Evolutionary conservation across 1,284 basidiomycete species (phyloP), one percentile per base, ranked within the genome.

Genomic region (Thecaphora thlaspeos): DNA sequence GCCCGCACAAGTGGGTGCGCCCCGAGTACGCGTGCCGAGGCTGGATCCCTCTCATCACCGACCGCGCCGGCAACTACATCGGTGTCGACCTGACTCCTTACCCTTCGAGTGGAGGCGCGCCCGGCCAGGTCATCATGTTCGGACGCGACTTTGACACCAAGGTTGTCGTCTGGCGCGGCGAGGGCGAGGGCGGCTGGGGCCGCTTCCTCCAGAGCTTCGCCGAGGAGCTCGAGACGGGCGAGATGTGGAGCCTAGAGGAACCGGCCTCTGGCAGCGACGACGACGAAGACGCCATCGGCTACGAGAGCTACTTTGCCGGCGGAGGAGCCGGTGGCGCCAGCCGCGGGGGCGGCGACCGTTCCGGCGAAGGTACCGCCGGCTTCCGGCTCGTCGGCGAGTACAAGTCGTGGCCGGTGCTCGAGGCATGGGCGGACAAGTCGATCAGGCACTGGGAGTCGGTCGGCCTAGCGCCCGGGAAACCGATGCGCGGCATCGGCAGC

Each of bases 101-200:
- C n/a, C 69, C 72, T 1, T 50, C 53, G 19, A 68, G 71, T 24
- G 59, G 65, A 34, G 94, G 92, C 43, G 79, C 84, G 2, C 82
- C 85, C 45, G 95, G 94, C 4, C 94, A 98, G 78, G 92, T 96
- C 46, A 97, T 98, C 61, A 87, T 97, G 43, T 98, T 97, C 79
- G 94, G 94, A 14, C 85, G 94, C 47, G 94, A 98, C 77, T 96
- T 98, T 79, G 94, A 98, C 79, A 90, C 91, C 22, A 98, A 98
- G 79, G 90, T 96, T 38, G 94, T 97, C 30, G 82, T 97, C 46
- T 80, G 76, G 71, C 64, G 73, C 24, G 78, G 76, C 9, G 92
- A 97, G 61, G 92, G 93, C 17, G 82, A 85, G 34, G 87, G 85
- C 12, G 94, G 94, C 4, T 98, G 95, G 94, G 94, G 89, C 32